Conservation (phyloP, 2,329 filamentous ascomycete species). For the Teratosphaeriaceae sp. region DNA sequence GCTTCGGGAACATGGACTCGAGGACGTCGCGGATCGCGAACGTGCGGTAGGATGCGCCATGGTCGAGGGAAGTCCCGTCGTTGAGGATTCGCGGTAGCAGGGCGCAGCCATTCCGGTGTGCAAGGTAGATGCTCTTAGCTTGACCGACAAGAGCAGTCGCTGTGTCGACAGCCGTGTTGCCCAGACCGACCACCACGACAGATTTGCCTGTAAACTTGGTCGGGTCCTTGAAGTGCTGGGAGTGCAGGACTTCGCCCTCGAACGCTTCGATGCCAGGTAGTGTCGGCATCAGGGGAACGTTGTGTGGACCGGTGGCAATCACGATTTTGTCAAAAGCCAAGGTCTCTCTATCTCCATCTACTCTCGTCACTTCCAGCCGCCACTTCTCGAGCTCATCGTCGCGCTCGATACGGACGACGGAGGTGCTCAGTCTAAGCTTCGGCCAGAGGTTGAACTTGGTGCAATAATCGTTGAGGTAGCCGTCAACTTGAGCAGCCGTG, state of each 20-base stretch:
- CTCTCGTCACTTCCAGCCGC: background rate
- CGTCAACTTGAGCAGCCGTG: slow-evolving; percentile 1
- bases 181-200: slow-evolving; percentile 1
- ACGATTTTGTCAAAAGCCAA: slow-evolving; percentile 3
- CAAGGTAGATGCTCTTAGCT: background rate
- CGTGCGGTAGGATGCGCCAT: slow-evolving; percentile 1
- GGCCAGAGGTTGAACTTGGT: slow-evolving; percentile 1
- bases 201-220: background rate
- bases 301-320: slow-evolving; percentile 3
- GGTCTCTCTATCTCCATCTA: background rate
- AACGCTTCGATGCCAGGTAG: background rate
- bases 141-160: background rate
- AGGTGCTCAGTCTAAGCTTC: background rate
- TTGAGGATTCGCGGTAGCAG: slow-evolving; percentile 1
- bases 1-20: background rate
- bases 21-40: slow-evolving; percentile 1
- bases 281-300: background rate
- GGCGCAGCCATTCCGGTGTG: background rate
- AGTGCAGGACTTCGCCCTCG: background rate
- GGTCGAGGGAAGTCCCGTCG: background rate
- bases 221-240: background rate
- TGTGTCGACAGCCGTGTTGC: slow-evolving; percentile 1
- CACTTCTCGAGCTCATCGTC: slow-evolving; percentile 1
- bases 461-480: slow-evolving; percentile 2
- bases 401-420: background rate